These are phyloP conservation scores for Coemansia sp. DNA, from an alignment of 192 early-diverging fungal species.

Conservation along the genomic window DNA sequence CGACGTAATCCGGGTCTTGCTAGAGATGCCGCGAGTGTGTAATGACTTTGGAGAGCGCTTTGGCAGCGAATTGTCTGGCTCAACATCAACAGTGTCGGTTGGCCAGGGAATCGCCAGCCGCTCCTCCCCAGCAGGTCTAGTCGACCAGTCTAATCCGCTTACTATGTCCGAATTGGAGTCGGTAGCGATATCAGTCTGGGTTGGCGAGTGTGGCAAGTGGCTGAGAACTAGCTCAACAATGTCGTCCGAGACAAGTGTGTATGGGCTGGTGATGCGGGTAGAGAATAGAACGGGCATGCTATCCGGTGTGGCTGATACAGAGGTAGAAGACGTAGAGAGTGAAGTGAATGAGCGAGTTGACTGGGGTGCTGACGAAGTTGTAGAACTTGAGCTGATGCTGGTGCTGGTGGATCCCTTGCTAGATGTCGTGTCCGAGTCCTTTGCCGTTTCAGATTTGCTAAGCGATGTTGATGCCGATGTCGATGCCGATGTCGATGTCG, in stretches of 20 bases:
- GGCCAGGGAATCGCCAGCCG: neutral
- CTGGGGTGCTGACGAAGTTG: neutral
- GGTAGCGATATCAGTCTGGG: neutral
- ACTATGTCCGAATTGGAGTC: neutral
- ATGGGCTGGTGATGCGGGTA: neutral
- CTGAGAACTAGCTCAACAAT: conserved; percentile 23
- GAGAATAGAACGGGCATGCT: conserved; percentile 7
- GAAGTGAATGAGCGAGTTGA: neutral
- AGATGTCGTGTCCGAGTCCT: neutral
- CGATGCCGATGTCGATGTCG: no score
- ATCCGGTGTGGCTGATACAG: neutral
- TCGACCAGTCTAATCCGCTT: conserved; percentile 14
- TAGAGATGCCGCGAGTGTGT: neutral
- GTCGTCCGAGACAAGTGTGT: conserved; percentile 25
- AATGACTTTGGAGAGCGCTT: neutral
- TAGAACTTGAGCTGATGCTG: neutral
- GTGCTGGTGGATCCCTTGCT: neutral
- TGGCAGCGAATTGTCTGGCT: neutral
- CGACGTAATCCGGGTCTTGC: neutral
- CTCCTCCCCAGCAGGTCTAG: conserved; percentile 1
- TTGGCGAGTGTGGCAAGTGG: conserved; percentile 5
- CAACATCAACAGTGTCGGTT: neutral
- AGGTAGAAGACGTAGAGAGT: neutral
- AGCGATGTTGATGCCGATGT: neutral
- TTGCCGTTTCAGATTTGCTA: neutral